These are phyloP conservation scores for Pontederia paniculata DNA, from an alignment of 176 grass and related monocot species.

Conservation along the genomic window DNA sequence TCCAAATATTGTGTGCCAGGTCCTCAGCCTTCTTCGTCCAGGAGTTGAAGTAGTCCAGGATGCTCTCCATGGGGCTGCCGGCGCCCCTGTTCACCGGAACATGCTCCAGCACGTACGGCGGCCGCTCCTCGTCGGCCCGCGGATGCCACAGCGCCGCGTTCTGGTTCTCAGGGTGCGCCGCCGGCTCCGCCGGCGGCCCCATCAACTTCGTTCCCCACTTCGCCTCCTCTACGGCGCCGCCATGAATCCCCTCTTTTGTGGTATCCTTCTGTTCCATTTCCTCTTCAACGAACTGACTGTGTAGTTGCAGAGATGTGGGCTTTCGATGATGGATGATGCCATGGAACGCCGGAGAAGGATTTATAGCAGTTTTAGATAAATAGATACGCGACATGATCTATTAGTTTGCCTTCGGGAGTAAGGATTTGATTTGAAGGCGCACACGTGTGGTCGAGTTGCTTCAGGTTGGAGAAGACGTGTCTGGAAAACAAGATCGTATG, in stretches of 20 bases:
- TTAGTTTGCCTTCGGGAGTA: constrained; percentile 17
- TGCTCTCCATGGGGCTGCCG: constrained; percentile 67
- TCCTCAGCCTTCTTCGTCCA: constrained; percentile 88
- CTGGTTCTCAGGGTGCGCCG: constrained; percentile 75
- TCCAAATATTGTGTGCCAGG: constrained; percentile 77
- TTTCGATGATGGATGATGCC: too few species aligned
- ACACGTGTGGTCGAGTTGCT: constrained; percentile 10
- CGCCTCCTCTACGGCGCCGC: constrained; percentile 8
- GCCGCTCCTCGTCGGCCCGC: constrained; percentile 53
- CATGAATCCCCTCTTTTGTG: constrained; percentile 18
- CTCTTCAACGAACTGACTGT: neutral
- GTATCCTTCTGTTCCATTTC: constrained; percentile 1
- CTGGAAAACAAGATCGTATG: neutral
- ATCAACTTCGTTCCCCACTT: constrained; percentile 73
- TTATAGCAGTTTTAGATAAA: constrained; percentile 16
- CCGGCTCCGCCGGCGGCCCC: constrained; percentile 53
- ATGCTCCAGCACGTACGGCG: constrained; percentile 51
- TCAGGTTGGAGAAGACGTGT: constrained; percentile 33
- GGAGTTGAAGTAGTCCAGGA: constrained; percentile 73
- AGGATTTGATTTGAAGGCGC: neutral
- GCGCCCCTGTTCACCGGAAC: constrained; percentile 14
- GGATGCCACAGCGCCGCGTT: constrained; percentile 44
- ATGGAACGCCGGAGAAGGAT: neutral
- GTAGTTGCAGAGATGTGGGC: neutral
- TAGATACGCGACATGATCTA: too few species aligned